Evolutionary conservation across 805 yeast species (phyloP).

Genomic region (Ogataea salicorniae): DNA sequence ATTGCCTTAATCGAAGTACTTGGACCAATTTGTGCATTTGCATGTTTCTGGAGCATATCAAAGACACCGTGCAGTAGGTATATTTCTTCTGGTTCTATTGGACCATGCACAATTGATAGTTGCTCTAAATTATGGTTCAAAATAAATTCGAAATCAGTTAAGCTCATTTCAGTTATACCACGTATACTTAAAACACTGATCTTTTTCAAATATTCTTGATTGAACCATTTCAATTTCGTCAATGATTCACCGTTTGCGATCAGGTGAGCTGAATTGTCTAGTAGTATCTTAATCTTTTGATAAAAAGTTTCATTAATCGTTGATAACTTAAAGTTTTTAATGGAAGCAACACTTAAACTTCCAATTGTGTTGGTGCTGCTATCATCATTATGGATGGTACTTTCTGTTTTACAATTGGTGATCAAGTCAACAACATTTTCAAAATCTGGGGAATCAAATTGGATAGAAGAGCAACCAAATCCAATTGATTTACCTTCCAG

Average conservation of each 20-base stretch:
- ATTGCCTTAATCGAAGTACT: not conserved
- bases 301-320: not conserved
- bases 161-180: not conserved
- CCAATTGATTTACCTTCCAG: too few relatives aligned
- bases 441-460: too few relatives aligned
- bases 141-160: not conserved
- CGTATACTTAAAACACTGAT: not conserved
- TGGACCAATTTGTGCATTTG: not conserved
- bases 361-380: not conserved
- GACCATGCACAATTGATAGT: too few relatives aligned
- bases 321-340: not conserved
- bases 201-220: not conserved
- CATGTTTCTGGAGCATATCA: not conserved
- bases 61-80: not conserved
- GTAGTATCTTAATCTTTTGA: not conserved
- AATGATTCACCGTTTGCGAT: not conserved
- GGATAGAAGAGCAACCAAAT: too few relatives aligned
- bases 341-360: not conserved
- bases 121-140: not conserved
- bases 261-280: not conserved
- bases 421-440: too few relatives aligned
- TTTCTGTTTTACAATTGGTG: too few relatives aligned
- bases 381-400: too few relatives aligned
- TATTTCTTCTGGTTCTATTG: too few relatives aligned
- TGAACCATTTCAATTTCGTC: constrained; percentile 3